These are phyloP conservation scores for Sanchytrium tribonematis DNA, from an alignment of 371 early-diverging fungal species.

Conservation along the genomic window DNA sequence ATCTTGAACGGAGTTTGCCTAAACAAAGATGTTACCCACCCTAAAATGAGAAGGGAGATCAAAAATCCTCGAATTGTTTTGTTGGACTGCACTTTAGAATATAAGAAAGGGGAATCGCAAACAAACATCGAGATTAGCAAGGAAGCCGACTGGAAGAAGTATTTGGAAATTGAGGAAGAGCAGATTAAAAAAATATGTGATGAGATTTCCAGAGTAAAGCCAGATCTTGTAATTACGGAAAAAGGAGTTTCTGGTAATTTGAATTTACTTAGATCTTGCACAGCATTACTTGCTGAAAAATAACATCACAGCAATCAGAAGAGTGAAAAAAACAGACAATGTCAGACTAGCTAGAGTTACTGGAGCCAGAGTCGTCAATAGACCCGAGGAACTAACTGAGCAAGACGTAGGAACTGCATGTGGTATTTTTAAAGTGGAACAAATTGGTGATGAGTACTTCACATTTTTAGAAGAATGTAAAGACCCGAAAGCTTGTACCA, in stretches of 20 bases:
- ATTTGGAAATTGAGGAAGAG: constrained; percentile 97
- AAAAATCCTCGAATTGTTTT: constrained; percentile 93
- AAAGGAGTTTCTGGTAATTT: constrained; percentile 83
- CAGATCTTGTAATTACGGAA: constrained; percentile 96
- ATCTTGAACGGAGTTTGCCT: constrained; percentile 97
- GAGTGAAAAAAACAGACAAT: constrained; percentile 95
- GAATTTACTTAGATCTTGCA: constrained; percentile 45
- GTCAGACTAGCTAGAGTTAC: constrained; percentile 92
- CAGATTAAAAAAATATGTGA: constrained; percentile 91
- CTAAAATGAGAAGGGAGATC: constrained; percentile 94
- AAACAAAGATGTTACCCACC: constrained; percentile 98
- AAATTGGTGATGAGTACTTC: constrained; percentile 97
- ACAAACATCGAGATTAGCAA: constrained; percentile 94
- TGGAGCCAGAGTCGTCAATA: constrained; percentile 91
- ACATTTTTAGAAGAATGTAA: constrained; percentile 79
- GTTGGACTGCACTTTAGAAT: constrained; percentile 97
- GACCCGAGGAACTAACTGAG: constrained; percentile 85
- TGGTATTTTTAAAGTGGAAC: constrained; percentile 80
- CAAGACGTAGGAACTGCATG: constrained; percentile 80
- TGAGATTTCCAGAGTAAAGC: constrained; percentile 77
- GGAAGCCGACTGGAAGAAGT: constrained; percentile 81
- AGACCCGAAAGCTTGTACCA: constrained; percentile 94
- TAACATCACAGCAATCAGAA: constrained; percentile 92
- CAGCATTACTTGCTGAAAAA: constrained; percentile 91
- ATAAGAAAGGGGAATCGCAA: constrained; percentile 99